Percentiles rank a stretch among this genome's conserved stretches.
Evolutionary conservation across 495 filamentous ascomycete species (phyloP).

Genomic region (Entonaema liquescens): DNA sequence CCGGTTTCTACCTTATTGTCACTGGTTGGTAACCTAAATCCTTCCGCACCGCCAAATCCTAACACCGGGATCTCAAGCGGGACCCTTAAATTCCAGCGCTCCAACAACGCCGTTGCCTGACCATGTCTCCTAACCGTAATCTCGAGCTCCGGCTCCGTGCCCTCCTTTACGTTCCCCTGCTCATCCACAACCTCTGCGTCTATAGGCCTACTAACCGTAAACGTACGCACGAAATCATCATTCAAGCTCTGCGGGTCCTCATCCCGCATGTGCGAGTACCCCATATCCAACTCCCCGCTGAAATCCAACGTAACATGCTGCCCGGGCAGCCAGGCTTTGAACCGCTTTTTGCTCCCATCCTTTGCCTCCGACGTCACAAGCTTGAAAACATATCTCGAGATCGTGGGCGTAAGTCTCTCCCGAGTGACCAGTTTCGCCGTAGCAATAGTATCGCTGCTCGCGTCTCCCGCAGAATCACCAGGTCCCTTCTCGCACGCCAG

Average conservation of each 20-base stretch:
- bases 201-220: slow-evolving; percentile 70
- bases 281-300: slow-evolving; percentile 67
- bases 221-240: slow-evolving; percentile 83
- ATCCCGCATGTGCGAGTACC: slow-evolving; percentile 84
- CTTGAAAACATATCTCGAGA: slow-evolving; percentile 69
- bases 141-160: slow-evolving; percentile 62
- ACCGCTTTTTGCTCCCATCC: background rate
- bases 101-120: slow-evolving; percentile 70
- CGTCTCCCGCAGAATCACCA: background rate
- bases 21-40: slow-evolving; percentile 43
- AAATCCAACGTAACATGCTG: slow-evolving; percentile 82
- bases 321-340: slow-evolving; percentile 65
- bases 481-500: slow-evolving; percentile 42
- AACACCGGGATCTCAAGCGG: slow-evolving; percentile 70
- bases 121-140: slow-evolving; percentile 76
- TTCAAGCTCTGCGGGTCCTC: slow-evolving; percentile 79
- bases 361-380: slow-evolving; percentile 41
- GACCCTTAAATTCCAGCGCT: slow-evolving; percentile 59
- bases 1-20: slow-evolving; percentile 19
- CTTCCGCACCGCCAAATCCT: slow-evolving; percentile 74
- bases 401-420: slow-evolving; percentile 67
- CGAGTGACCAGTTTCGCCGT: slow-evolving; percentile 63
- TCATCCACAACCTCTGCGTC: slow-evolving; percentile 36
- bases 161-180: background rate
- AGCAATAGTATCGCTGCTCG: slow-evolving; percentile 18